Evolutionary conservation across 2,329 filamentous ascomycete species (phyloP).

Genomic region (Colletotrichum godetiae): DNA sequence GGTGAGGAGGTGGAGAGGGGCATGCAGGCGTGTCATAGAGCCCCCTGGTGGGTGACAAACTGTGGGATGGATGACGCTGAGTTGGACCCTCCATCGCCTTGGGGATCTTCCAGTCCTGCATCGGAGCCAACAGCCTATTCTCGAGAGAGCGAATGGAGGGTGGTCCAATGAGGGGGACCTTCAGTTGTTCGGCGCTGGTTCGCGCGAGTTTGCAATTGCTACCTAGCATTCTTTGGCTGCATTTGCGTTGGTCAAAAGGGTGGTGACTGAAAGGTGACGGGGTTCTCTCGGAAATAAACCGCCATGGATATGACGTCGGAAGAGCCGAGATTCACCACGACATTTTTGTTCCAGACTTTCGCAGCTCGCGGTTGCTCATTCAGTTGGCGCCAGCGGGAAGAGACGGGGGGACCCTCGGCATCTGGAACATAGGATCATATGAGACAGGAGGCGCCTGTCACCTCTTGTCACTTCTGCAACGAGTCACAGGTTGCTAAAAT

Average conservation of each 20-base stretch:
- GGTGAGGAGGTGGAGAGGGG: neutral
- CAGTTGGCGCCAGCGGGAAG: neutral
- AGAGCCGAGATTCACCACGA: neutral
- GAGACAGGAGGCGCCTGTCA: neutral
- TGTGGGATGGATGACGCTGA: conserved; percentile 5
- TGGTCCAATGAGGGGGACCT: neutral
- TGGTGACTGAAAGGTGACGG: neutral
- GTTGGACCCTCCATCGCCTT: neutral
- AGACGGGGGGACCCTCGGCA: conserved; percentile 20
- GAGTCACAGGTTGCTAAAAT: neutral
- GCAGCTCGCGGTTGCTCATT: neutral
- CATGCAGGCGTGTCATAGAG: neutral
- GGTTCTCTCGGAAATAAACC: conserved; percentile 11
- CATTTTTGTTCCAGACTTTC: neutral
- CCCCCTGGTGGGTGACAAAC: neutral
- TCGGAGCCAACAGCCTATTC: neutral
- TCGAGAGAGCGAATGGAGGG: neutral
- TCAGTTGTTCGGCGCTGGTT: neutral
- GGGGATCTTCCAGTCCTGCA: neutral
- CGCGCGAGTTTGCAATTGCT: neutral
- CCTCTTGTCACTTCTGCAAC: neutral
- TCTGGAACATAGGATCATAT: conserved; percentile 2
- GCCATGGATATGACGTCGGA: conserved; percentile 13
- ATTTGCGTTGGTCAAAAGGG: neutral
- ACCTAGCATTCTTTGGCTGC: neutral